Conservation (phyloP, 257 asterid genomes). For the Nicotiana tabacum region DNA sequence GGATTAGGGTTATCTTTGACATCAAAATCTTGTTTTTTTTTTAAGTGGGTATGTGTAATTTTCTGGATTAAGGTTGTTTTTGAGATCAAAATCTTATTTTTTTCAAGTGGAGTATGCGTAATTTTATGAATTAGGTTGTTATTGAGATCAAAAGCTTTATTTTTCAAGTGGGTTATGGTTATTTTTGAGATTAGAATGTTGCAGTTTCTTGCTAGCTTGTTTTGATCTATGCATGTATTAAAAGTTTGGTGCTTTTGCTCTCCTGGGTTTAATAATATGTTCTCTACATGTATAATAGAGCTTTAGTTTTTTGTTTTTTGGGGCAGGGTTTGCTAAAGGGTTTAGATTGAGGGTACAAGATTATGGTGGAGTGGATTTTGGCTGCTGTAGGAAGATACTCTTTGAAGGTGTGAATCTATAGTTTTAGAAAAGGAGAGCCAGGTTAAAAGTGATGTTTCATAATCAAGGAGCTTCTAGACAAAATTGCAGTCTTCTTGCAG, state of each 20-base stretch:
- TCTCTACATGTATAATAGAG: neutral
- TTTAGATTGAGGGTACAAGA: neutral
- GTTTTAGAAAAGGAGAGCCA: constrained; percentile 10
- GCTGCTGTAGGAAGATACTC: neutral
- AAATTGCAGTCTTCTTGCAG: constrained; percentile 76
- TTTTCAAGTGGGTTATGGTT: neutral
- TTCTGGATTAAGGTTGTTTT: neutral
- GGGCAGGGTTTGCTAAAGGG: neutral
- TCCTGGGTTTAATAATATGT: neutral
- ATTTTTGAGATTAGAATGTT: neutral
- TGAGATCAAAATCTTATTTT: neutral
- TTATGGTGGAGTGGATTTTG: constrained; percentile 8
- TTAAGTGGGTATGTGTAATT: neutral
- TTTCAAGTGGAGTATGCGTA: neutral
- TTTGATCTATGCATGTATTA: constrained; percentile 3
- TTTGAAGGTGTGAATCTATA: neutral
- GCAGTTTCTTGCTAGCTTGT: neutral
- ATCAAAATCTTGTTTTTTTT: neutral
- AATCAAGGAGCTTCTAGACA: constrained; percentile 76
- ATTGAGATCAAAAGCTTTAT: neutral
- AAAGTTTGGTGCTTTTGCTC: neutral
- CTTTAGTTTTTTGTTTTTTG: neutral
- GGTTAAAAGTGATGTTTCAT: constrained; percentile 50
- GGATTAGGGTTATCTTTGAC: constrained; percentile 16
- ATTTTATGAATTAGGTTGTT: neutral